Base-by-base conservation (phyloP, 1,139 yeast genomes). In the Eremothecium cymbalariae region DNA sequence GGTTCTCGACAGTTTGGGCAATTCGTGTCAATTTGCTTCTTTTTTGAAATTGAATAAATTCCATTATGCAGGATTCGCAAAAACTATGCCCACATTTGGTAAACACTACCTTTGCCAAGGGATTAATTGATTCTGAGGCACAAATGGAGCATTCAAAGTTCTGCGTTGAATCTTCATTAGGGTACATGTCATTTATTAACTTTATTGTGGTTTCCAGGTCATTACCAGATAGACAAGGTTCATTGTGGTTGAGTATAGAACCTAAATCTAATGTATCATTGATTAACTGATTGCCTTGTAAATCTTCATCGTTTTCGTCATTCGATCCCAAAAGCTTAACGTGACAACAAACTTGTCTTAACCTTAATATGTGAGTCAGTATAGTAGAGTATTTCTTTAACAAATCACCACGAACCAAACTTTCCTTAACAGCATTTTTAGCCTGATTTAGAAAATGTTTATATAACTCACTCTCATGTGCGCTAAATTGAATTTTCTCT, bases 271-370 rank as follows among this genome's bases (percentile, higher is more conserved):
- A 21, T 4, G 43, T 43, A 35, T 55, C 46, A 21, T 58, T 57
- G 31, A 60, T 55, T 64, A 19, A 55, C 53, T 33, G 61, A 56
- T 63, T 39, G 33, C 24, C 11, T 30, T 48, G 43, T 27, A 72
- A 61, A 35, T 63, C 67, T 25, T 61, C 68, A 40, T 57, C 67
- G 44, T 49, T 53, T 29, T 51, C 55, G 37, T 53, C 57, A 14
- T 32, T 38, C n/a, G 50, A 36, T 17, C 58, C 73, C 2, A 82
- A 70, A 38, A 84, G 61, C 36, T 72, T 72, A 4, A 81, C 71
- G 54, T 90, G 96, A 52, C 95, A 85, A 53, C 97, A 90, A 0
- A 82, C 74, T 55, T 90, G 97, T 37, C 97, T 67, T 28, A 90
- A 64, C 37, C 97, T 67, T 42, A 88, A 59, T 40, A 90, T 80